Conservation (phyloP, 805 yeast genomes). For the Pichia sporocuriosa region DNA sequence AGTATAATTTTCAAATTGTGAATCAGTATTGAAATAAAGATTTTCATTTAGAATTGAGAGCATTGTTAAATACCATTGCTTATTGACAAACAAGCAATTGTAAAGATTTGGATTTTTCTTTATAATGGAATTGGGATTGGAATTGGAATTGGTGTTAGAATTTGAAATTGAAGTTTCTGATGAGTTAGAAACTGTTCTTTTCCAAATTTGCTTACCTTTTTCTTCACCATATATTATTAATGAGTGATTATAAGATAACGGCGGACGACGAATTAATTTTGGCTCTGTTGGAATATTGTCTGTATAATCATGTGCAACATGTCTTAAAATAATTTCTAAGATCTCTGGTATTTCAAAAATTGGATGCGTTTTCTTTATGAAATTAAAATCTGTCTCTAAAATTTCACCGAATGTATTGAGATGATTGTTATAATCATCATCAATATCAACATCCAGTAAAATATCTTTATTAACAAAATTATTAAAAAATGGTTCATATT, state of each 20-base stretch:
- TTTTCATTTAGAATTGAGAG: constrained; percentile 47
- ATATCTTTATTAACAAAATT: constrained; percentile 1
- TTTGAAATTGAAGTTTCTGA: constrained; percentile 4
- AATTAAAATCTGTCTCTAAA: no score
- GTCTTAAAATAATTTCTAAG: constrained; percentile 49
- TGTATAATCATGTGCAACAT: constrained; percentile 45
- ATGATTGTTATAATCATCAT: no score
- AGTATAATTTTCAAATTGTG: constrained; percentile 28
- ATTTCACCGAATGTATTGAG: no score
- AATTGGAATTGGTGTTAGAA: neutral
- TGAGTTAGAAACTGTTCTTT: constrained; percentile 19
- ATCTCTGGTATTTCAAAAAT: constrained; percentile 78
- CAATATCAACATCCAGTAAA: constrained; percentile 2
- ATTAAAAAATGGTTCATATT: neutral
- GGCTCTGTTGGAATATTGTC: constrained; percentile 54
- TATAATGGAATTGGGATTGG: neutral
- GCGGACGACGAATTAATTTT: constrained; percentile 57
- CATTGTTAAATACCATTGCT: constrained; percentile 54
- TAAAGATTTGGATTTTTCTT: constrained; percentile 32
- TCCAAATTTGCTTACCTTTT: constrained; percentile 37
- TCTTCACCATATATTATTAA: constrained; percentile 43
- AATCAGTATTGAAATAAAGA: constrained; percentile 46
- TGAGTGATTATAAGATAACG: constrained; percentile 62
- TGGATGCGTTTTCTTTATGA: neutral
- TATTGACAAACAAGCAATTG: constrained; percentile 65